A percentile compares a stretch with the other conserved stretches of the same genome.
These are phyloP conservation scores for Quillaja saponaria DNA, from an alignment of 306 rosid genomes.

Conservation along the genomic window DNA sequence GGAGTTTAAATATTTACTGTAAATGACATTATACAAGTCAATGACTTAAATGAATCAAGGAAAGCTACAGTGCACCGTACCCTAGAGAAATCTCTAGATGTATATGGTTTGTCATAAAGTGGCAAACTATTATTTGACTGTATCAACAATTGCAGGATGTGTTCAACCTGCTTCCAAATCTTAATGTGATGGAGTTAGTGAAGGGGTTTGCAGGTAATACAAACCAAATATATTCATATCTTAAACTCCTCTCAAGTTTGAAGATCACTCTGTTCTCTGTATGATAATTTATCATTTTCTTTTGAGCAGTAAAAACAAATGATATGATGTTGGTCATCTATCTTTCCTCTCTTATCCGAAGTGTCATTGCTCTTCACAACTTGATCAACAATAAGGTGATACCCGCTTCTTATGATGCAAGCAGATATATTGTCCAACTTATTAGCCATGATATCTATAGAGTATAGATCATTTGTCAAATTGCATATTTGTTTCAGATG, in stretches of 20 bases:
- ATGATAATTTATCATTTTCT: neutral
- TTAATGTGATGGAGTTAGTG: conserved; percentile 52
- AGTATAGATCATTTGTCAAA: neutral
- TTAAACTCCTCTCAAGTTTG: neutral
- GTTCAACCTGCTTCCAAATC: conserved; percentile 62
- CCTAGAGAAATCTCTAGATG: no score
- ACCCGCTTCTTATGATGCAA: neutral
- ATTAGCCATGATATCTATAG: neutral
- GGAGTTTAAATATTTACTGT: no score
- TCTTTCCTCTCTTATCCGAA: conserved; percentile 63
- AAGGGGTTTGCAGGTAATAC: conserved; percentile 55
- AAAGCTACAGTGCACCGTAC: no score
- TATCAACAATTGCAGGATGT: conserved; percentile 46
- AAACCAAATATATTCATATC: neutral
- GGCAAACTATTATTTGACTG: no score
- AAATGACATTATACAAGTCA: no score
- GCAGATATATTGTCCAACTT: no score
- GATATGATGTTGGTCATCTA: conserved; percentile 69
- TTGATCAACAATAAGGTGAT: conserved; percentile 67
- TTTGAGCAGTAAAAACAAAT: conserved; percentile 57
- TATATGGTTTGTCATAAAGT: no score
- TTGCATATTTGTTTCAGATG: conserved; percentile 38
- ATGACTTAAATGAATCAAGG: no score
- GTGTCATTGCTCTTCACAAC: conserved; percentile 69
- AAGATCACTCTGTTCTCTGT: neutral